Percentiles rank a stretch among this genome's conserved stretches.
Conservation (phyloP, 2,329 filamentous ascomycete genomes). For the Phymatotrichopsis omnivora region DNA sequence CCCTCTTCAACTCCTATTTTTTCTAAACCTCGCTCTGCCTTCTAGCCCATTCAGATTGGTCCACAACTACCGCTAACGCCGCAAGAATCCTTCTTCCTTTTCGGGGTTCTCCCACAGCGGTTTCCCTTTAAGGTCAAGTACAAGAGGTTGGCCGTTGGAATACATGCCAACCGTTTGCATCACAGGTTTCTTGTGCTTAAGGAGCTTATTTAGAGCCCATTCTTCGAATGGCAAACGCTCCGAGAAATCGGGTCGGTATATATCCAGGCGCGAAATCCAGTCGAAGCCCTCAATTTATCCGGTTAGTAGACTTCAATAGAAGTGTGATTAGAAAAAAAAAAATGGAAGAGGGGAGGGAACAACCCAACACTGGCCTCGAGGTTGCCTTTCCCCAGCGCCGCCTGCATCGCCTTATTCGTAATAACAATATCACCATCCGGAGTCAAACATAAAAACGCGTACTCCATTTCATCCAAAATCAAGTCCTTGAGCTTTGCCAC, state of each 20-base stretch:
- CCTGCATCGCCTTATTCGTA: constrained; percentile 22
- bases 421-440: constrained; percentile 23
- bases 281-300: constrained; percentile 17
- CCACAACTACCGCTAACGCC: constrained; percentile 17
- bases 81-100: constrained; percentile 20
- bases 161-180: constrained; percentile 17
- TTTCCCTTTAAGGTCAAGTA: constrained; percentile 21
- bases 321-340: not conserved
- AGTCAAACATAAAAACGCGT: constrained; percentile 21
- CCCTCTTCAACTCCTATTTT: constrained; percentile 15
- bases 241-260: constrained; percentile 25
- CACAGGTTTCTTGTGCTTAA: constrained; percentile 9
- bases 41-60: constrained; percentile 23
- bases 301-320: not conserved
- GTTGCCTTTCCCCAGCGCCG: constrained; percentile 15
- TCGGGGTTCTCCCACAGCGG: constrained; percentile 17
- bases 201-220: constrained; percentile 21
- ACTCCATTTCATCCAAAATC: constrained; percentile 26
- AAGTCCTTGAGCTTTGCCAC: constrained; percentile 19
- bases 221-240: constrained; percentile 23
- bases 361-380: constrained; percentile 19
- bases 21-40: constrained; percentile 19
- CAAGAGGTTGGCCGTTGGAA: not conserved
- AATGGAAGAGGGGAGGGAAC: no score
- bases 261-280: constrained; percentile 22